These are phyloP conservation scores for Cylindrotheca closterium DNA, from an alignment of 108 stramenopile species.

Conservation along the genomic window DNA sequence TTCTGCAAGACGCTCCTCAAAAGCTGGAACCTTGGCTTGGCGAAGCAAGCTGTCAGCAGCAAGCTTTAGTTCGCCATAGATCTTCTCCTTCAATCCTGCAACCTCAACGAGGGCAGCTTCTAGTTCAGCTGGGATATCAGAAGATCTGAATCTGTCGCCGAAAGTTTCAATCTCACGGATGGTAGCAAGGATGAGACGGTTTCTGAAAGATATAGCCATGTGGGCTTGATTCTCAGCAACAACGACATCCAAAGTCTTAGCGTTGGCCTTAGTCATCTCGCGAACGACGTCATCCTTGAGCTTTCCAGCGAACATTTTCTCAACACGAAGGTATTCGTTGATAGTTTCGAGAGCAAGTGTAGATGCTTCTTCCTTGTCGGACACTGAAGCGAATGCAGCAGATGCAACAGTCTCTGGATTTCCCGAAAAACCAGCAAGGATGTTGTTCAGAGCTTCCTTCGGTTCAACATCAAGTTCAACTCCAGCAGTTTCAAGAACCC, in stretches of 20 bases:
- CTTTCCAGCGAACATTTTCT: conserved; percentile 79
- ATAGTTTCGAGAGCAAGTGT: conserved; percentile 61
- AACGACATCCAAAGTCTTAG: conserved; percentile 72
- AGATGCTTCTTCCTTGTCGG: conserved; percentile 53
- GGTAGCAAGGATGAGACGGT: conserved; percentile 63
- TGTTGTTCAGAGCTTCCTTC: conserved; percentile 48
- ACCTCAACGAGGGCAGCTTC: conserved; percentile 56
- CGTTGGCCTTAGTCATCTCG: conserved; percentile 83
- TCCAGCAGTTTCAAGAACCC: conserved; percentile 64
- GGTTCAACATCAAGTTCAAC: conserved; percentile 42
- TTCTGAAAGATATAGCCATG: conserved; percentile 52
- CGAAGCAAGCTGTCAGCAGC: conserved; percentile 77
- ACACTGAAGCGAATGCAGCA: conserved; percentile 44
- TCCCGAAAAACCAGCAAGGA: conserved; percentile 72
- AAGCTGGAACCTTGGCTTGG: conserved; percentile 75
- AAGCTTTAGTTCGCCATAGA: conserved; percentile 85
- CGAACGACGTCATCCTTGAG: conserved; percentile 88
- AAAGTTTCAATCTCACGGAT: conserved; percentile 79
- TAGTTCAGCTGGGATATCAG: conserved; percentile 54
- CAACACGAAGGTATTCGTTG: conserved; percentile 86
- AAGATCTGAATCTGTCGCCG: conserved; percentile 59
- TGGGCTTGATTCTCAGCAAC: conserved; percentile 83
- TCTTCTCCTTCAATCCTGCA: conserved; percentile 63
- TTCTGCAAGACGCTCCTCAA: conserved; percentile 77
- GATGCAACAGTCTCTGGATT: conserved; percentile 60